Percentiles rank a stretch among this genome's conserved stretches.
Conservation (phyloP, 495 filamentous ascomycete genomes). For the Penicillium chermesinum region DNA sequence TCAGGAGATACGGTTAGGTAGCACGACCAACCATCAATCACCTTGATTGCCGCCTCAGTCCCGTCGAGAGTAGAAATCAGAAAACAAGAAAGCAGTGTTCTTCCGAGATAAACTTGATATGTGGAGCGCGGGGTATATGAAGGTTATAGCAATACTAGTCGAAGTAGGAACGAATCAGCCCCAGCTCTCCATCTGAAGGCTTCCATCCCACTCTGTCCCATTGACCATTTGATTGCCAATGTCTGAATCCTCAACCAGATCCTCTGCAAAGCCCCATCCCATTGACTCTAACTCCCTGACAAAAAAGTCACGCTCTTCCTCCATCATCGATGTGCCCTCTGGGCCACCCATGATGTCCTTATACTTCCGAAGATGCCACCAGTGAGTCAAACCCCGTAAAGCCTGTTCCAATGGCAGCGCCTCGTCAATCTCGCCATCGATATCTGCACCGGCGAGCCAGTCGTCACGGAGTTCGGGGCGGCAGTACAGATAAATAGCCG, state of each 20-base stretch:
- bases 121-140: conserved; percentile 18
- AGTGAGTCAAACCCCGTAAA: conserved; percentile 78
- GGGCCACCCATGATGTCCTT: conserved; percentile 74
- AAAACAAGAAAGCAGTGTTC: no score
- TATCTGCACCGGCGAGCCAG: conserved; percentile 86
- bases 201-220: conserved; percentile 46
- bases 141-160: no score
- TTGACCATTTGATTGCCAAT: conserved; percentile 36
- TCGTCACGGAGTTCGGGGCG: conserved; percentile 89
- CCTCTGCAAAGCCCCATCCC: conserved; percentile 50
- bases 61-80: no score
- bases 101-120: no score
- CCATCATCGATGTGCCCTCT: conserved; percentile 49
- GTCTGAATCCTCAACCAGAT: conserved; percentile 37
- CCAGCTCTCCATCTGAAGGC: conserved; percentile 45
- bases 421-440: conserved; percentile 90
- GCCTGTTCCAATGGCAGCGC: conserved; percentile 87
- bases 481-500: conserved; percentile 89
- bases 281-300: conserved; percentile 81
- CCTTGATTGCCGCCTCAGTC: no score
- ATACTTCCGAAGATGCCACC: conserved; percentile 82
- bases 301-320: conserved; percentile 88
- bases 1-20: no score
- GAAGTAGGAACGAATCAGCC: no score
- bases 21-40: no score